These are phyloP conservation scores for Phytophthora rubi DNA, from an alignment of 352 stramenopile species.

Conservation along the genomic window DNA sequence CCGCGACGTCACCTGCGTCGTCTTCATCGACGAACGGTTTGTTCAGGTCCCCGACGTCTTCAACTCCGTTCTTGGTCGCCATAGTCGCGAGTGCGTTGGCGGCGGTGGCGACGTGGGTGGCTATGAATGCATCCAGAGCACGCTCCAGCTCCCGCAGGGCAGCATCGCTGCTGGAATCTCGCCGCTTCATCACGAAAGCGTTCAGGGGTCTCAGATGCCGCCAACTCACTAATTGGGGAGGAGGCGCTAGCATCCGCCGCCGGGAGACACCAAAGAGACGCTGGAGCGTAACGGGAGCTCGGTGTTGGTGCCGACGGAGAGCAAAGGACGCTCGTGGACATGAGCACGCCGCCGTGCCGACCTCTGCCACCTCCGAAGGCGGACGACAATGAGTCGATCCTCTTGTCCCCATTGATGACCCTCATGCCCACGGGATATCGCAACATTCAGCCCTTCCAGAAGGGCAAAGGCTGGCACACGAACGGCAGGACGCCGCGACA, in stretches of 20 bases:
- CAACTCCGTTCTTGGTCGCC: conserved; percentile 7
- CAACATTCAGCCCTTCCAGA: conserved; percentile 75
- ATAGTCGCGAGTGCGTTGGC: conserved; percentile 20
- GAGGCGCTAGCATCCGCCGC: conserved; percentile 7
- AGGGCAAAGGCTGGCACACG: conserved; percentile 67
- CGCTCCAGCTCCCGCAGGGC: conserved; percentile 54
- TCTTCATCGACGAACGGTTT: conserved; percentile 8
- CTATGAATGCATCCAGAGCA: conserved; percentile 67
- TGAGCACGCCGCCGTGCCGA: conserved; percentile 25
- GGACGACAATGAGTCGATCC: conserved; percentile 21
- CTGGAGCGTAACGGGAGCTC: conserved; percentile 20
- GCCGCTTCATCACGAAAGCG: conserved; percentile 21
- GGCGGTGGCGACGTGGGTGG: conserved; percentile 38
- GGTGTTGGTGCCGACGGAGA: background rate
- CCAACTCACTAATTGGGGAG: conserved; percentile 35
- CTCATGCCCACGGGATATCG: conserved; percentile 68
- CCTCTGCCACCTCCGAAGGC: conserved; percentile 20
- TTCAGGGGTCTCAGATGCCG: conserved; percentile 1
- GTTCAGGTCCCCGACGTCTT: conserved; percentile 5
- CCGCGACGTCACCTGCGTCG: conserved; percentile 1
- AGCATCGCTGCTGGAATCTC: conserved; percentile 28
- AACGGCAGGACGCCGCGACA: conserved; percentile 46
- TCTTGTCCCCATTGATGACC: conserved; percentile 65
- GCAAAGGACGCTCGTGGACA: conserved; percentile 9
- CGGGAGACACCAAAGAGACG: conserved; percentile 7